Evolutionary conservation across 768 basidiomycete species (phyloP).

Genomic region (Nidularia pulvinata): DNA sequence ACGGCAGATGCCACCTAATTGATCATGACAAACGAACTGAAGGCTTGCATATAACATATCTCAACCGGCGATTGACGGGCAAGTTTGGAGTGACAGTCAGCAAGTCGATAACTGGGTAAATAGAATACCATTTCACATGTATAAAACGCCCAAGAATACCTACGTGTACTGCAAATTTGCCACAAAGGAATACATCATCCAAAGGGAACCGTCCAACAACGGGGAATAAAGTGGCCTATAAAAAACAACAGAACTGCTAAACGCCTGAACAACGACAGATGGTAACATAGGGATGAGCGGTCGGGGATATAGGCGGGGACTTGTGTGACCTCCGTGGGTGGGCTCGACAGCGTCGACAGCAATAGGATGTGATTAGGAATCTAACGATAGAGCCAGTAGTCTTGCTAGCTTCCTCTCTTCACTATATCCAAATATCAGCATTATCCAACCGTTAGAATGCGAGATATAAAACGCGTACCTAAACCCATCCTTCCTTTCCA

Average conservation of each 20-base stretch:
- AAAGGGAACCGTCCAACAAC: background rate
- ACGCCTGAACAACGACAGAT: background rate
- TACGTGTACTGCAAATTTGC: background rate
- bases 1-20: no score
- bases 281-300: background rate
- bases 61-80: no score
- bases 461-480: conserved; percentile 40
- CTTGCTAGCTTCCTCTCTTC: conserved; percentile 10
- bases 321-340: conserved; percentile 6
- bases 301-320: conserved; percentile 12
- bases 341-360: conserved; percentile 13
- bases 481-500: conserved; percentile 81
- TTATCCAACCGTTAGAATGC: conserved; percentile 49
- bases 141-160: background rate
- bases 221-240: background rate
- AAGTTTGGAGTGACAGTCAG: no score
- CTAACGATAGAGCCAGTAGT: conserved; percentile 23
- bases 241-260: background rate
- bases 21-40: no score
- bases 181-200: background rate
- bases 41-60: no score
- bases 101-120: background rate
- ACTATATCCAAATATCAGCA: conserved; percentile 30
- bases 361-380: conserved; percentile 7
- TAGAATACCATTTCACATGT: background rate